phyloP scores from a whole-genome alignment of 2,329 filamentous ascomycete genomes.

The Ophiostoma novo-ulmi region DNA sequence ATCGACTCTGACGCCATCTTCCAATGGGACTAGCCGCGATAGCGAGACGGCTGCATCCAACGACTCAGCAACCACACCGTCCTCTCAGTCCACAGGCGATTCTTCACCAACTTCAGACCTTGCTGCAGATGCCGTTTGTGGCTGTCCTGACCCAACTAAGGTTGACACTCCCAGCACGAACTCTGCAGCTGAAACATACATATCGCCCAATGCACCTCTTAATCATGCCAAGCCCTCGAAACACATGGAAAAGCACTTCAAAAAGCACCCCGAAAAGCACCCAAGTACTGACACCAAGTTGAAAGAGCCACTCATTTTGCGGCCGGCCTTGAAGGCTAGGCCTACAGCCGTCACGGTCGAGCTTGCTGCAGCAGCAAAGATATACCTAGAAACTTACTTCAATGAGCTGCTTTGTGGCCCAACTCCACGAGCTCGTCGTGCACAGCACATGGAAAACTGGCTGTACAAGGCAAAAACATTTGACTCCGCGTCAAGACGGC shows the following conservation, averaged over 20 bases:
- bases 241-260: background rate
- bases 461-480: slow-evolving; percentile 53
- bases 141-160: background rate
- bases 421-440: slow-evolving; percentile 57
- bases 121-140: background rate
- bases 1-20: background rate
- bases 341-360: slow-evolving; percentile 61
- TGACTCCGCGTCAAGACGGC: slow-evolving; percentile 50
- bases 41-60: background rate
- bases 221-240: background rate
- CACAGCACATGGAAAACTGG: slow-evolving; percentile 57
- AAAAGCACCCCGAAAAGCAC: background rate
- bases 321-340: background rate
- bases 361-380: slow-evolving; percentile 71
- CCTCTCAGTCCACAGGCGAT: background rate
- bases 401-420: slow-evolving; percentile 58
- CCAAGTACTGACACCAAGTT: background rate
- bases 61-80: background rate
- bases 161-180: background rate
- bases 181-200: background rate
- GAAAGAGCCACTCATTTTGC: background rate
- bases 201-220: background rate
- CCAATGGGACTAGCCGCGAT: background rate
- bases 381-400: slow-evolving; percentile 81
- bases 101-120: background rate